Conservation (phyloP, 805 yeast species). For the Groenewaldozyma salmanticensis region DNA sequence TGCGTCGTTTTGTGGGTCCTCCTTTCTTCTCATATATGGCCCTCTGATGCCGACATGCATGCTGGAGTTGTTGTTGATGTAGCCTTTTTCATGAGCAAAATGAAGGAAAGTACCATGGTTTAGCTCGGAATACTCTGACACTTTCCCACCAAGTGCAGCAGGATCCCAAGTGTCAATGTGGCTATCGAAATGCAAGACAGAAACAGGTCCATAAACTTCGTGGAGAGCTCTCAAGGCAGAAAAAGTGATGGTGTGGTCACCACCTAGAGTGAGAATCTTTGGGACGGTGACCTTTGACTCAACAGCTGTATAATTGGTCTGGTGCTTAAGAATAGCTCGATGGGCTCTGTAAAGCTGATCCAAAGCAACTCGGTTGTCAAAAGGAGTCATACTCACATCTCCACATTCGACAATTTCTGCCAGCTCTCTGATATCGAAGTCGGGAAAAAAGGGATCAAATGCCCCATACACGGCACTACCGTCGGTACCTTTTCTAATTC, state of each 20-base stretch:
- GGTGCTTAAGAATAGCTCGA: conserved; percentile 32
- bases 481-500: conserved; percentile 33
- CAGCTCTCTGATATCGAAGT: conserved; percentile 50
- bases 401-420: conserved; percentile 53
- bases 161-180: conserved; percentile 71
- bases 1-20: conserved; percentile 50
- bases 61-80: conserved; percentile 37
- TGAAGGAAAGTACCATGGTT: conserved; percentile 66
- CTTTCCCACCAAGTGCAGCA: conserved; percentile 49
- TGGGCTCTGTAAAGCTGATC: conserved; percentile 45
- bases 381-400: conserved; percentile 56
- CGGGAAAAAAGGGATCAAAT: conserved; percentile 40
- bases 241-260: conserved; percentile 67
- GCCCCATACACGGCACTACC: conserved; percentile 19
- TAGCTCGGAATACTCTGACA: conserved; percentile 45
- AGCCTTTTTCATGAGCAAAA: conserved; percentile 61
- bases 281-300: conserved; percentile 35
- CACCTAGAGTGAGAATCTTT: conserved; percentile 58
- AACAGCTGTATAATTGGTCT: conserved; percentile 2
- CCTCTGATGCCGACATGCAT: conserved; percentile 60
- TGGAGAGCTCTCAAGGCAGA: conserved; percentile 58
- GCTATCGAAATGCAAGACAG: conserved; percentile 63
- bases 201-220: conserved; percentile 49
- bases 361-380: conserved; percentile 51
- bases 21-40: conserved; percentile 39